A percentile compares a stretch with the other conserved stretches of the same genome.
phyloP scores from a whole-genome alignment of 352 stramenopile species.

The Phytophthora gonapodyides region DNA sequence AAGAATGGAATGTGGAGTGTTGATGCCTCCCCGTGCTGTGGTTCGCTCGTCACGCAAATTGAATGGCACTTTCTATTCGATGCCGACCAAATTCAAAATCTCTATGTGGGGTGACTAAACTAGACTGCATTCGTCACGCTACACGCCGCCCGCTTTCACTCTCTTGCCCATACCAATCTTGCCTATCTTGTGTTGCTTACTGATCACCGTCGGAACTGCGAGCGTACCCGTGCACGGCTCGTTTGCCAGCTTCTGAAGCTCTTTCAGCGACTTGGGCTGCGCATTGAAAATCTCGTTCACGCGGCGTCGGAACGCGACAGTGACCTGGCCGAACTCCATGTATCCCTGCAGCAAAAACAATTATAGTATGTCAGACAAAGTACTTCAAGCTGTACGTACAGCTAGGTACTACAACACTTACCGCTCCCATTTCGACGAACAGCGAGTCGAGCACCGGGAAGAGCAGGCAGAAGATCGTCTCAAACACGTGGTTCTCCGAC shows the following conservation, averaged over 20 bases:
- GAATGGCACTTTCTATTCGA: conserved; percentile 42
- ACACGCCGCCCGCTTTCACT: conserved; percentile 35
- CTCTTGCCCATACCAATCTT: conserved; percentile 47
- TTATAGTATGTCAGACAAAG: not conserved
- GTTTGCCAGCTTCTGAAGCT: conserved; percentile 65
- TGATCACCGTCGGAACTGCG: conserved; percentile 40
- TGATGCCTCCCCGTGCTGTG: no score
- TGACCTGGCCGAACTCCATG: conserved; percentile 90
- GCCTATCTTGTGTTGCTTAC: conserved; percentile 41
- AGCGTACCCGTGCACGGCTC: conserved; percentile 74
- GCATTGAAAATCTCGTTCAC: conserved; percentile 76
- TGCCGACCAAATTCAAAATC: conserved; percentile 39
- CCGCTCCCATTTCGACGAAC: conserved; percentile 88
- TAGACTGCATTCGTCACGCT: conserved; percentile 36
- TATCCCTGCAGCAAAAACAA: conserved; percentile 61
- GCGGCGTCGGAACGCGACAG: conserved; percentile 65
- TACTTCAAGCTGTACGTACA: not conserved
- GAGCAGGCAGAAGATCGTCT: conserved; percentile 84
- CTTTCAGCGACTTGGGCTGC: conserved; percentile 59
- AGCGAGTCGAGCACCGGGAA: conserved; percentile 83
- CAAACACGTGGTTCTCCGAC: conserved; percentile 81
- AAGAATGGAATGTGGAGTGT: no score
- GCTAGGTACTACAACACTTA: conserved; percentile 38
- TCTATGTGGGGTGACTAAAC: conserved; percentile 31
- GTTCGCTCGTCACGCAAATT: conserved; percentile 23